Conservation (phyloP, 2,329 filamentous ascomycete genomes). For the Coleophoma cylindrospora region DNA sequence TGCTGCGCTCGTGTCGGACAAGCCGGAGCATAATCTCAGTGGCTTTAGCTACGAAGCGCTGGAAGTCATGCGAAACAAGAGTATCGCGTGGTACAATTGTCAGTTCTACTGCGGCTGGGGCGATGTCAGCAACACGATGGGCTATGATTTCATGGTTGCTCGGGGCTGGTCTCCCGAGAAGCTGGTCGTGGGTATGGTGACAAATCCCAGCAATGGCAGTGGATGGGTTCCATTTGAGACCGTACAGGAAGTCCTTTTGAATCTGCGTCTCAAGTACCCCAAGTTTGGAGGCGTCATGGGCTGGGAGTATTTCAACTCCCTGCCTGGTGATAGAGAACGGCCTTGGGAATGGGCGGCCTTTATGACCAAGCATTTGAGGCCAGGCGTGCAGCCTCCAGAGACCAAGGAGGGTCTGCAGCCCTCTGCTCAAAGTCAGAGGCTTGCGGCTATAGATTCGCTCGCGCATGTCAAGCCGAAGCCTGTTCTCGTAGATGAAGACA, state of each 20-base stretch:
- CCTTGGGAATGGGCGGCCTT: constrained; percentile 77
- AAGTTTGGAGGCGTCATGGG: constrained; percentile 85
- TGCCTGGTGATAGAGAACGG: constrained; percentile 54
- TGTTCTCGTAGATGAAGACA: constrained; percentile 13
- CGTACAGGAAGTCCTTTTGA: constrained; percentile 50
- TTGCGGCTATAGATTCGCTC: not conserved
- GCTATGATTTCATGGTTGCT: constrained; percentile 47
- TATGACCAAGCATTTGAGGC: constrained; percentile 37
- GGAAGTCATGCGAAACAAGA: constrained; percentile 58
- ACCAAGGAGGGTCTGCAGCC: not conserved
- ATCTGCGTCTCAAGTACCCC: constrained; percentile 54
- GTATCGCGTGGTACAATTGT: constrained; percentile 81
- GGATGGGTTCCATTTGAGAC: constrained; percentile 57
- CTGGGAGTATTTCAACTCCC: constrained; percentile 90
- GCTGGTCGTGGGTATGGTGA: constrained; percentile 77
- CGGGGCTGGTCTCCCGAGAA: constrained; percentile 69
- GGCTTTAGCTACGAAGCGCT: constrained; percentile 78
- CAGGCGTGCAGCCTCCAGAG: not conserved
- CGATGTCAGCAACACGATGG: constrained; percentile 31
- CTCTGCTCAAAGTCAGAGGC: not conserved
- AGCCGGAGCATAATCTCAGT: constrained; percentile 62
- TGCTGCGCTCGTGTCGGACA: constrained; percentile 56
- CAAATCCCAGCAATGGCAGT: constrained; percentile 68
- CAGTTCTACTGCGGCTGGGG: constrained; percentile 91
- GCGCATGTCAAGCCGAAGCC: constrained; percentile 4